Base-by-base conservation (phyloP, 805 yeast genomes). In the Saccharomycopsis fibuligera region DNA sequence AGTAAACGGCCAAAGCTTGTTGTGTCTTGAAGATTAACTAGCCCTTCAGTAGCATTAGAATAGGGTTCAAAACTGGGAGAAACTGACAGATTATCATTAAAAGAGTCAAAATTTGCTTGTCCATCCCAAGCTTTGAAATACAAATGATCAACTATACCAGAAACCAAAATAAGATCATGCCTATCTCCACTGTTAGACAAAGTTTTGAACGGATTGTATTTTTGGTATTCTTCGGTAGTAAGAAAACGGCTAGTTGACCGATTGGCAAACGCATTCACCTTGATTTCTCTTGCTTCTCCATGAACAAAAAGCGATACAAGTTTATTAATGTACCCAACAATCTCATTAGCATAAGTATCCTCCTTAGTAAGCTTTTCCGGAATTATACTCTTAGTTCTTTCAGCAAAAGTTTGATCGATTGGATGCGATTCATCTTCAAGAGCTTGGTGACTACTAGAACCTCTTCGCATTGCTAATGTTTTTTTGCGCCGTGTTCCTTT, bases 241-340 rank as follows among this genome's bases (percentile, higher is more conserved):
- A 48, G 14, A 16, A 44, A 38, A 5, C 16, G n/a, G 14, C 33
- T 21, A 16, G 45, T 43, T 19, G 19, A 25, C n/a, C 68, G 49
- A 56, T 76, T 68, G 14, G 76, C 51, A 51, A 73, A 75, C 2
- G 74, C 74, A 58, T 79, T 81, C n/a, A 78, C 73, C 39, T 75
- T 58, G 12, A 84, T 59, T 59, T 85, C 91, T 51, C 90, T 68
- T 2, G 86, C 79, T 49, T 74, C 74, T 1, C 83, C 80, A 6
- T 61, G 61, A 6, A 60, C 56, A 22, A 75, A 66, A 8, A 81
- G 60, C 6, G 66, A 61, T 6, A 68, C 54, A 37, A 78, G 47
- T 44, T 79, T 64, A 2, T 67, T 58, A 0, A 75, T 59, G 35
- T 68, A 67, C n/a, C 69, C 70, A 16, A 68, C 57, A 76, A 79